Conservation (phyloP, 2,329 filamentous ascomycete genomes). For the Trichoderma guizhouense region DNA sequence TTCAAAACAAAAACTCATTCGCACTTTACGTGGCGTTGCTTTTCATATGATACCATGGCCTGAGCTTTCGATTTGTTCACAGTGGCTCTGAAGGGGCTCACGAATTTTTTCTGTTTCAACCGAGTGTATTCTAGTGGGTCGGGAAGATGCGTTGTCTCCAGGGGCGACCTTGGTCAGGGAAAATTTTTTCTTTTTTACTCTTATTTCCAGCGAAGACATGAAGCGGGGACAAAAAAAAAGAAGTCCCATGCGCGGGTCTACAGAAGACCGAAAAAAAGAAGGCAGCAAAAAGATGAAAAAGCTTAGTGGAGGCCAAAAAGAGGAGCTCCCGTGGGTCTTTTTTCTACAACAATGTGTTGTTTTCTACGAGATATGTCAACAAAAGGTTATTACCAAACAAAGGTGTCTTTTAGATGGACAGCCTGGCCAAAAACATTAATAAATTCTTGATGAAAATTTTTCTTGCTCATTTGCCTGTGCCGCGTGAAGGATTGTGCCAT, state of each 20-base stretch:
- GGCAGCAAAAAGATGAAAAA: neutral
- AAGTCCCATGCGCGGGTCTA: slow-evolving; percentile 1
- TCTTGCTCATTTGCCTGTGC: neutral
- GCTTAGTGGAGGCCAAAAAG: slow-evolving; percentile 14
- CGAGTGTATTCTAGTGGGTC: slow-evolving; percentile 18
- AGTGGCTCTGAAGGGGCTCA: neutral
- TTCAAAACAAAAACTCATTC: slow-evolving; percentile 2
- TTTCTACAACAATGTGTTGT: slow-evolving; percentile 2
- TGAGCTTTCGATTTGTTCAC: slow-evolving; percentile 7
- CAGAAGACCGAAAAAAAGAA: slow-evolving; percentile 10
- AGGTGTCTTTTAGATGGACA: slow-evolving; percentile 6
- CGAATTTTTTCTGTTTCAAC: slow-evolving; percentile 1
- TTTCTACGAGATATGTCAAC: slow-evolving; percentile 15
- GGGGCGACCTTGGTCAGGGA: slow-evolving; percentile 19
- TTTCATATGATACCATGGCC: slow-evolving; percentile 21
- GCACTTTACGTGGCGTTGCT: slow-evolving; percentile 19
- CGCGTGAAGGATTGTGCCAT: neutral
- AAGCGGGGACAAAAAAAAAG: slow-evolving; percentile 6
- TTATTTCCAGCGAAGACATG: slow-evolving; percentile 14
- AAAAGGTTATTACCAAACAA: slow-evolving; percentile 11
- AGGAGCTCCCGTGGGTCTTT: slow-evolving; percentile 17
- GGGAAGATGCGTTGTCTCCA: slow-evolving; percentile 18
- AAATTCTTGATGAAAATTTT: neutral
- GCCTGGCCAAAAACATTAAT: slow-evolving; percentile 19
- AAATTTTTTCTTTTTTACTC: neutral